Evolutionary conservation across 495 filamentous ascomycete species (phyloP), one percentile per base, ranked within the genome.

Genomic region (Penicillium daleae): DNA sequence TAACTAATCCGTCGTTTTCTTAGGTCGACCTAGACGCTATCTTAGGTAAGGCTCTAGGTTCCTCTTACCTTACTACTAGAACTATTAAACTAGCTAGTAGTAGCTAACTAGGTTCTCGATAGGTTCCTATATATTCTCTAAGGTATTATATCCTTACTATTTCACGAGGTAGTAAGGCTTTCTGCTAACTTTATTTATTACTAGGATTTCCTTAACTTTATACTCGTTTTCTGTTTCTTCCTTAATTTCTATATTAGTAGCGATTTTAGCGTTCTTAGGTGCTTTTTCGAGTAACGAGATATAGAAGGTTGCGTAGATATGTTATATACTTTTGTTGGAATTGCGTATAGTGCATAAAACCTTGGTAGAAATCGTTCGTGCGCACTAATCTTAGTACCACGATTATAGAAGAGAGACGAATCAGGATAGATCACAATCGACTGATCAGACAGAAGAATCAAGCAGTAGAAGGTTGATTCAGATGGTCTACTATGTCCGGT

Each of bases 91-190:
- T 19, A 61, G 49, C 51, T 55, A 33, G 37, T 42, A 19, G 37
- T 27, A 61, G 50, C 31, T 37, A 13, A 22, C 55, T 21, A 61
- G 37, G 27, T 61, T 44, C 50, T 39, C 37, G 39, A 61, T 61
- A 61, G 59, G 48, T 60, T 60, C 57, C 57, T 21, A 60, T 27
- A 13, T 60, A 19, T 60, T 60, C 42, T 60, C 57, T 26, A 26
- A 61, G 50, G 37, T 61, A 61, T 27, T 5, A 17, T 61, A 61
- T 24, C 59, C 26, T 22, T 55, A 33, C 59, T 19, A 61, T 46
- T 61, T 44, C 13, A 61, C 29, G 19, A 61, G 32, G n/a, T 51
- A 52, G 42, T 60, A 13, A 12, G 48, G 51, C 21, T 55, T 33
- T 15, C 49, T 13, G 24, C 33, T 55, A 31, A 52, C 32, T n/a